phyloP scores from a whole-genome alignment of 768 basidiomycete species.

The Hericium erinaceus region DNA sequence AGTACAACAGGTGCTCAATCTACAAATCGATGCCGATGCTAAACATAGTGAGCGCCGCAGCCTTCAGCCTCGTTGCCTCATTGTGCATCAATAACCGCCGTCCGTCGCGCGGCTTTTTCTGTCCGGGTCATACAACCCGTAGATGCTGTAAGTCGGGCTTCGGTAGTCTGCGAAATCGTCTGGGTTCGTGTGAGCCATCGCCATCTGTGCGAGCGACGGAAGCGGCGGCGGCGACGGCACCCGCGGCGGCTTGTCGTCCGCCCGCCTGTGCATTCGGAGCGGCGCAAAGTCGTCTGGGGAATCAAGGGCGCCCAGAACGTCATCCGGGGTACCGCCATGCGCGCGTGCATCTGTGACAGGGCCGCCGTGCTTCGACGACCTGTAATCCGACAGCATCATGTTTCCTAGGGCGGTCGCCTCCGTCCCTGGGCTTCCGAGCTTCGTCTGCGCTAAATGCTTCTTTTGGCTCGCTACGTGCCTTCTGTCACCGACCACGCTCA shows the following conservation, averaged over 20 bases:
- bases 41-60: not conserved
- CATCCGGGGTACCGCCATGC: slow-evolving; percentile 19
- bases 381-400: slow-evolving; percentile 56
- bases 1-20: not conserved
- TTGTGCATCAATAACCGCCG: not conserved
- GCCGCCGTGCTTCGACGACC: not conserved
- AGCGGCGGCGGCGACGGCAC: slow-evolving; percentile 74
- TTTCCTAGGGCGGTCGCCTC: slow-evolving; percentile 45
- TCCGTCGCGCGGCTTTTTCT: slow-evolving; percentile 38
- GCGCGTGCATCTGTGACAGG: not conserved
- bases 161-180: slow-evolving; percentile 58
- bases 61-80: not conserved
- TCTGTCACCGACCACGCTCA: slow-evolving; percentile 44
- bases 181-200: slow-evolving; percentile 50
- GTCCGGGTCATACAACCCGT: slow-evolving; percentile 60
- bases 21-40: not conserved
- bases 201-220: slow-evolving; percentile 74
- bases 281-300: slow-evolving; percentile 15
- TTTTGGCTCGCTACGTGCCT: slow-evolving; percentile 10
- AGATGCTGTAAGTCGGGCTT: slow-evolving; percentile 80
- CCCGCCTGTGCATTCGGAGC: slow-evolving; percentile 23
- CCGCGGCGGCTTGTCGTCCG: slow-evolving; percentile 57
- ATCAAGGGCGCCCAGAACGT: slow-evolving; percentile 12
- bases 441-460: slow-evolving; percentile 22
- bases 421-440: slow-evolving; percentile 21